phyloP scores from a whole-genome alignment of 73 alveolate species.

The Durusdinium trenchii region DNA sequence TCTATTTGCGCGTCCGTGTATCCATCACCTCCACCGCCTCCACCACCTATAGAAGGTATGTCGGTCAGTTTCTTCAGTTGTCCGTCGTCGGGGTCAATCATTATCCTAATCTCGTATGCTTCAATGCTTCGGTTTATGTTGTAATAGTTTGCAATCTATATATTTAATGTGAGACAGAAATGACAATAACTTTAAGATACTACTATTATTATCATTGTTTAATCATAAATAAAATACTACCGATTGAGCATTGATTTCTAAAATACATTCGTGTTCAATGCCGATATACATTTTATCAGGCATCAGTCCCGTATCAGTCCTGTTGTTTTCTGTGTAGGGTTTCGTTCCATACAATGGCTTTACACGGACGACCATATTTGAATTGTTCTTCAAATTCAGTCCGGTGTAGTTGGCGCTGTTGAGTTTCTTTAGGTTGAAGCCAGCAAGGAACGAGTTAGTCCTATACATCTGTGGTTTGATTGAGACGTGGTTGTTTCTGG shows the following conservation, averaged over 20 bases:
- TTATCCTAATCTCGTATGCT: not conserved
- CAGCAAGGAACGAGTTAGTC: constrained; percentile 36
- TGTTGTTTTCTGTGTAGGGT: constrained; percentile 12
- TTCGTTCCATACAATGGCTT: constrained; percentile 8
- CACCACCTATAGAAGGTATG: not conserved
- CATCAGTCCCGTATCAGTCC: constrained; percentile 47
- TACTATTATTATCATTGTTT: not conserved
- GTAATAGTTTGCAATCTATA: not conserved
- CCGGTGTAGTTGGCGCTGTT: constrained; percentile 35
- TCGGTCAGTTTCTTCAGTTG: not conserved
- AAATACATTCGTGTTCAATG: constrained; percentile 57
- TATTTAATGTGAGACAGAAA: too few relatives aligned
- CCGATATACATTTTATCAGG: constrained; percentile 43
- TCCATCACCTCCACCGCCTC: not conserved
- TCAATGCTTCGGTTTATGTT: constrained; percentile 16
- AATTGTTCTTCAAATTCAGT: constrained; percentile 35
- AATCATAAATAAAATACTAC: constrained; percentile 27
- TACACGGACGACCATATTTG: constrained; percentile 36
- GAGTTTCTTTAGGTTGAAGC: constrained; percentile 8
- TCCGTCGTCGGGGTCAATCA: constrained; percentile 50
- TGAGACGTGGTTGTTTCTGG: constrained; percentile 51
- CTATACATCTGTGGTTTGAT: constrained; percentile 58
- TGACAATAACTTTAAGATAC: too few relatives aligned
- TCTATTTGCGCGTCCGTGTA: too few relatives aligned
- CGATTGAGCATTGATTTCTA: constrained; percentile 8